phyloP scores from a whole-genome alignment of 495 filamentous ascomycete genomes.

The Penicillium bialowiezense region DNA sequence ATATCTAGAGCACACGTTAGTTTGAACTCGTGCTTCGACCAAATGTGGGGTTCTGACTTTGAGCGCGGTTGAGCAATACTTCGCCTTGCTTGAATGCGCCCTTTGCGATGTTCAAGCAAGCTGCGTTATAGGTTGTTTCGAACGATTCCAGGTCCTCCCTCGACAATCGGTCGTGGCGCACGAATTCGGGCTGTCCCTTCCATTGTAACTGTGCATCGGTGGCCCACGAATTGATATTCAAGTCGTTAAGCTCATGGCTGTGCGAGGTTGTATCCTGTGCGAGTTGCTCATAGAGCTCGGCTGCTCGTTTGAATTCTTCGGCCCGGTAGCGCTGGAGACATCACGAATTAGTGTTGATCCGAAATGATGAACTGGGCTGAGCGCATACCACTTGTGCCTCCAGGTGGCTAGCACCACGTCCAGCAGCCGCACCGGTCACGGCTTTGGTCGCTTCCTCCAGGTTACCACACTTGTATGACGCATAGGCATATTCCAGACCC shows the following conservation, averaged over 20 bases:
- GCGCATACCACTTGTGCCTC: slow-evolving; percentile 77
- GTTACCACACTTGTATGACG: slow-evolving; percentile 81
- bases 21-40: not conserved
- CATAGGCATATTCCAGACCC: slow-evolving; percentile 81
- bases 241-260: slow-evolving; percentile 74
- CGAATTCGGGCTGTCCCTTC: slow-evolving; percentile 58
- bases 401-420: slow-evolving; percentile 74
- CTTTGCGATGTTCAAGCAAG: slow-evolving; percentile 78
- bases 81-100: slow-evolving; percentile 73
- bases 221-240: slow-evolving; percentile 81
- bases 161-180: slow-evolving; percentile 53
- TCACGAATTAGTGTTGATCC: slow-evolving; percentile 2
- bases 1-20: slow-evolving; percentile 53
- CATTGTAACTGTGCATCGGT: slow-evolving; percentile 84
- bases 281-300: slow-evolving; percentile 65
- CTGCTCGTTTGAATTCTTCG: slow-evolving; percentile 75
- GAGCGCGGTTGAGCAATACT: slow-evolving; percentile 77
- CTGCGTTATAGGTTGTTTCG: slow-evolving; percentile 90
- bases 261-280: slow-evolving; percentile 41
- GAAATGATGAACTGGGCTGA: not conserved
- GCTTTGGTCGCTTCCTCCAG: slow-evolving; percentile 66
- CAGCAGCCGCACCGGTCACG: slow-evolving; percentile 45
- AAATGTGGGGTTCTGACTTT: slow-evolving; percentile 39
- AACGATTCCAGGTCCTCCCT: slow-evolving; percentile 85
- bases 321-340: slow-evolving; percentile 66